phyloP scores from a whole-genome alignment of 2,329 filamentous ascomycete species.

The Ciborinia camelliae region DNA sequence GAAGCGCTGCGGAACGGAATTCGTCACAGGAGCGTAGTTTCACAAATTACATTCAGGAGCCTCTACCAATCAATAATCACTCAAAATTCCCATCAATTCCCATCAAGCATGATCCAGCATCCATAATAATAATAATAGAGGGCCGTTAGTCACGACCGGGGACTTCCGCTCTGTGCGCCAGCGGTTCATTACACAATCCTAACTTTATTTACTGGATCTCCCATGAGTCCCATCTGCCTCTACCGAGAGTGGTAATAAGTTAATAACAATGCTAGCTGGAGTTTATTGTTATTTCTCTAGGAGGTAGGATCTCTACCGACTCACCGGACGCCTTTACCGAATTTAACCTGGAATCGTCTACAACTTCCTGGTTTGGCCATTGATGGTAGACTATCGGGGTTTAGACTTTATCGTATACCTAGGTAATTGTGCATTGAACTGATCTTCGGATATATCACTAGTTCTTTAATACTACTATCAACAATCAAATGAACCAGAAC shows the following conservation, averaged over 20 bases:
- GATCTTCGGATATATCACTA: not conserved
- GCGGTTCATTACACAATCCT: constrained; percentile 7
- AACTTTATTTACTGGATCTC: constrained; percentile 6
- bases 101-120: not conserved
- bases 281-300: no score
- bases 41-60: not conserved
- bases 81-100: not conserved
- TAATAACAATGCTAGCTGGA: no score
- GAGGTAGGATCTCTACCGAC: not conserved
- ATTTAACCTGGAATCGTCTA: not conserved
- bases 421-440: not conserved
- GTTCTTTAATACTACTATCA: not conserved
- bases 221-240: not conserved
- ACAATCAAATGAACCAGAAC: not conserved
- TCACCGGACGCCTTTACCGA: not conserved
- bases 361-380: not conserved
- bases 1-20: not conserved
- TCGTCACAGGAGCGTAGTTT: not conserved
- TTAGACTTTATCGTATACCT: not conserved
- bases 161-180: constrained; percentile 3
- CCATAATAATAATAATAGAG: constrained; percentile 2
- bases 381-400: not conserved
- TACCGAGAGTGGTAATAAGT: no score
- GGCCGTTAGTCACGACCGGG: not conserved
- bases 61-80: no score